Evolutionary conservation across 768 basidiomycete genomes (phyloP).

Genomic region (Boletus pseudopeckii): DNA sequence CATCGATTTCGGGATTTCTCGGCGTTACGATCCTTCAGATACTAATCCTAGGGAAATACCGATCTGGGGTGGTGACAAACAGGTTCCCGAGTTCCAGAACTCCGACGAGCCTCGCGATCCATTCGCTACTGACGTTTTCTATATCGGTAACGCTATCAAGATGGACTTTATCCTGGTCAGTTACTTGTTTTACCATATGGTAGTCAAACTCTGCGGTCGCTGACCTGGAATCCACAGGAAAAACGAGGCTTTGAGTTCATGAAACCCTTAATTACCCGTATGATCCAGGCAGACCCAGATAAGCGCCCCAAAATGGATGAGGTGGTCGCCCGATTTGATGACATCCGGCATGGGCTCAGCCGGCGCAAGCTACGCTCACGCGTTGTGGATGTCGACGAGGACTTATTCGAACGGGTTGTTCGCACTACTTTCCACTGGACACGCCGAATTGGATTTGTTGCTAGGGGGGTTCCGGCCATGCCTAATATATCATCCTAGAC

Average conservation of each 20-base stretch:
- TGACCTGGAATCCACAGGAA: not conserved
- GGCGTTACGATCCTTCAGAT: conserved; percentile 26
- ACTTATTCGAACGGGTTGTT: conserved; percentile 4
- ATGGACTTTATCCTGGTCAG: conserved; percentile 34
- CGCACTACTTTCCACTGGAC: conserved; percentile 22
- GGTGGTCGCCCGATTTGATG: conserved; percentile 18
- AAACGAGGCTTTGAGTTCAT: conserved; percentile 23
- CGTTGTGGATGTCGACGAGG: conserved; percentile 19
- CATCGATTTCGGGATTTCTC: conserved; percentile 38
- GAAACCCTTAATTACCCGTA: conserved; percentile 12
- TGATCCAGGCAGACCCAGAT: conserved; percentile 22
- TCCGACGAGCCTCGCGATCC: conserved; percentile 30
- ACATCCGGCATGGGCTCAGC: conserved; percentile 4
- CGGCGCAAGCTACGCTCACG: conserved; percentile 28
- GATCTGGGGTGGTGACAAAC: conserved; percentile 40
- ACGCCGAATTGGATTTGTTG: conserved; percentile 17
- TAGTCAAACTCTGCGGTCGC: not conserved
- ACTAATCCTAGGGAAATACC: conserved; percentile 26
- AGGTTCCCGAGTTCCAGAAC: conserved; percentile 38
- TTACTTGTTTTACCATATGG: not conserved
- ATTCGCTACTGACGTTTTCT: conserved; percentile 44
- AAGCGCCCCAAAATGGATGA: conserved; percentile 25
- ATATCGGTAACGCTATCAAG: conserved; percentile 38
- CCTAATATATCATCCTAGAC: not conserved
- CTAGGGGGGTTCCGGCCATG: conserved; percentile 9